Conservation (phyloP, 176 grass and related monocot genomes). For the Juncus effusus region DNA sequence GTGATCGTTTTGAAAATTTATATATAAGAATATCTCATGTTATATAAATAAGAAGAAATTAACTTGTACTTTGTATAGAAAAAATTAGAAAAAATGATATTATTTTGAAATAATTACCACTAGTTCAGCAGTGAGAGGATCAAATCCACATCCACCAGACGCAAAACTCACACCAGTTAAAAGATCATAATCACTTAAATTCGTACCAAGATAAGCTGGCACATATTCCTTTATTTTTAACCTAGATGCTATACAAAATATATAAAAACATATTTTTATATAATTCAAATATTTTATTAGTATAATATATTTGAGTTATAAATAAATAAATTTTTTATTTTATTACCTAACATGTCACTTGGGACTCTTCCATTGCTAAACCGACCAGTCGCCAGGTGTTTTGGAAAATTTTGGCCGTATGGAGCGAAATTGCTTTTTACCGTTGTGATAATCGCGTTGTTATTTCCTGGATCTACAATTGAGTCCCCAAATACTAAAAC, state of each 20-base stretch:
- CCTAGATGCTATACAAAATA: conserved; percentile 37
- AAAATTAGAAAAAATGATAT: too few relatives aligned
- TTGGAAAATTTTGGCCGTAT: conserved; percentile 68
- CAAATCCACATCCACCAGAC: conserved; percentile 63
- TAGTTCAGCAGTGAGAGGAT: conserved; percentile 69
- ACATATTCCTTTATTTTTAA: conserved; percentile 66
- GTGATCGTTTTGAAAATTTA: not conserved
- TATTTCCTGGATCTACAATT: conserved; percentile 73
- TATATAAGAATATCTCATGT: not conserved
- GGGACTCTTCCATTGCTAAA: conserved; percentile 81
- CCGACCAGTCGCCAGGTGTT: conserved; percentile 52
- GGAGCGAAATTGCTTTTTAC: conserved; percentile 48
- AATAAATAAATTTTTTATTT: not conserved
- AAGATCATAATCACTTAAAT: conserved; percentile 63
- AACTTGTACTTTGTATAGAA: not conserved
- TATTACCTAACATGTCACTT: conserved; percentile 57
- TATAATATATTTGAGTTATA: not conserved
- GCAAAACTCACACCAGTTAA: conserved; percentile 89
- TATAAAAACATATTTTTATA: not conserved
- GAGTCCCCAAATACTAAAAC: conserved; percentile 68
- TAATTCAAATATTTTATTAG: too few relatives aligned
- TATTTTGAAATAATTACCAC: conserved; percentile 26
- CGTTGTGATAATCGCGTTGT: conserved; percentile 50
- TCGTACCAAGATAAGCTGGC: conserved; percentile 63
- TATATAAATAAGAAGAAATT: not conserved